A percentile compares a stretch with the other conserved stretches of the same genome.
These are phyloP conservation scores for Eudorina sp. DNA, from an alignment of 139 green algal species.

Conservation along the genomic window DNA sequence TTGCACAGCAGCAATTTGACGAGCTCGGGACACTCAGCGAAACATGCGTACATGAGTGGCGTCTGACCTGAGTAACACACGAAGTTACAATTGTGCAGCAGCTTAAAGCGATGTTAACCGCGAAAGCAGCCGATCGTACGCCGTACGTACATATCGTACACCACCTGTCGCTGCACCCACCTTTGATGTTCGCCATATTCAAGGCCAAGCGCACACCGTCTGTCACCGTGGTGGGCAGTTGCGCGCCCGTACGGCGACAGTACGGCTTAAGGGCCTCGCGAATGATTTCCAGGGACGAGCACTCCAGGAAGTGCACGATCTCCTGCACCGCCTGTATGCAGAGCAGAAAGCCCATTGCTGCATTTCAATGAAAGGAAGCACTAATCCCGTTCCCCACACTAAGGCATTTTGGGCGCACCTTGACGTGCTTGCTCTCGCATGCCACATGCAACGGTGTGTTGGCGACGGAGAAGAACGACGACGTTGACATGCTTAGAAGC, in stretches of 20 bases:
- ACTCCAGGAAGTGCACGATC: not conserved
- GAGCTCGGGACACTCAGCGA: conserved; percentile 30
- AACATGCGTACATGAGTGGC: conserved; percentile 58
- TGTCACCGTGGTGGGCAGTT: not conserved
- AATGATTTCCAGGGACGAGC: not conserved
- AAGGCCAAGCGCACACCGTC: conserved; percentile 5
- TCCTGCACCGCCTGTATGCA: not conserved
- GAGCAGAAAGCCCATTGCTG: too few species aligned
- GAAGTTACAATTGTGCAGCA: too few species aligned
- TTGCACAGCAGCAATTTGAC: conserved; percentile 29
- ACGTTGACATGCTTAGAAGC: conserved; percentile 2
- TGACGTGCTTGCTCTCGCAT: not conserved
- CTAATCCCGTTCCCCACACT: too few species aligned
- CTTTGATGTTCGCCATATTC: too few species aligned
- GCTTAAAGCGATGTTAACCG: too few species aligned
- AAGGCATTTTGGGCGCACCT: too few species aligned
- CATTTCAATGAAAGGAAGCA: too few species aligned
- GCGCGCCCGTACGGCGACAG: not conserved
- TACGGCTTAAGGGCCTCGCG: conserved; percentile 16
- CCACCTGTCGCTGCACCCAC: too few species aligned
- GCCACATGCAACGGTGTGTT: not conserved
- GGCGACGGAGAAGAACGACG: not conserved
- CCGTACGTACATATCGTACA: too few species aligned
- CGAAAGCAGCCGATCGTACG: too few species aligned
- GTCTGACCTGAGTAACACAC: conserved; percentile 57